Percentiles rank a stretch among this genome's conserved stretches.
phyloP scores from a whole-genome alignment of 495 filamentous ascomycete genomes.

The Astrocystis sublimbata region DNA sequence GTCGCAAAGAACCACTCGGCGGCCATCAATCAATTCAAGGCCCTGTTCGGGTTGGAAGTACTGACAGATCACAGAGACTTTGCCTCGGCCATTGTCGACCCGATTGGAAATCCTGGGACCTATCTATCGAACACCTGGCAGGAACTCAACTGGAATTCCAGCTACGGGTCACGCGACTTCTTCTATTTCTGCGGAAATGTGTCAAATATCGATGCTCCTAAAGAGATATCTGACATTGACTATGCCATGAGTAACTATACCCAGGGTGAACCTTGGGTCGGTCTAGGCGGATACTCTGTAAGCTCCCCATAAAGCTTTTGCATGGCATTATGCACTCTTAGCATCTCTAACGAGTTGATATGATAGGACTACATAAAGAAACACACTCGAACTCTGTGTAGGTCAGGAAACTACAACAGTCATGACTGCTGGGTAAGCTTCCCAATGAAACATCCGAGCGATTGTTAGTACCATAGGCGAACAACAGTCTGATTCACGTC shows the following conservation, averaged over 20 bases:
- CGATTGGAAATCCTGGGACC: conserved; percentile 48
- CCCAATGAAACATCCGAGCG: neutral
- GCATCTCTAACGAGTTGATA: conserved; percentile 1
- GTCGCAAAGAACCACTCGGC: conserved; percentile 33
- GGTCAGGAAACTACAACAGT: conserved; percentile 42
- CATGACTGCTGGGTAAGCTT: conserved; percentile 42
- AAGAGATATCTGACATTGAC: conserved; percentile 43
- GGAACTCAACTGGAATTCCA: conserved; percentile 47
- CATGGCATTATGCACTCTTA: neutral
- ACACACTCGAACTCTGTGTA: conserved; percentile 41
- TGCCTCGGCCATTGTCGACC: conserved; percentile 46
- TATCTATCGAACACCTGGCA: conserved; percentile 54
- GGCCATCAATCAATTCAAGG: conserved; percentile 44
- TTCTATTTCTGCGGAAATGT: conserved; percentile 53
- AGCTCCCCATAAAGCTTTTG: neutral
- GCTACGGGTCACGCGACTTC: conserved; percentile 43
- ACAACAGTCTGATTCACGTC: neutral
- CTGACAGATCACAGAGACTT: conserved; percentile 46
- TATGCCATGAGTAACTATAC: conserved; percentile 46
- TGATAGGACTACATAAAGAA: conserved; percentile 45
- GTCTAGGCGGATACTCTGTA: conserved; percentile 15
- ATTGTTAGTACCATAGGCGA: neutral
- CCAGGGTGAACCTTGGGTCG: conserved; percentile 46
- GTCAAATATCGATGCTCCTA: conserved; percentile 45
- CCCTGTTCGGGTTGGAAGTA: conserved; percentile 43